Evolutionary conservation across 345 rosid species (phyloP).

Genomic region (Carallia pectinifolia): DNA sequence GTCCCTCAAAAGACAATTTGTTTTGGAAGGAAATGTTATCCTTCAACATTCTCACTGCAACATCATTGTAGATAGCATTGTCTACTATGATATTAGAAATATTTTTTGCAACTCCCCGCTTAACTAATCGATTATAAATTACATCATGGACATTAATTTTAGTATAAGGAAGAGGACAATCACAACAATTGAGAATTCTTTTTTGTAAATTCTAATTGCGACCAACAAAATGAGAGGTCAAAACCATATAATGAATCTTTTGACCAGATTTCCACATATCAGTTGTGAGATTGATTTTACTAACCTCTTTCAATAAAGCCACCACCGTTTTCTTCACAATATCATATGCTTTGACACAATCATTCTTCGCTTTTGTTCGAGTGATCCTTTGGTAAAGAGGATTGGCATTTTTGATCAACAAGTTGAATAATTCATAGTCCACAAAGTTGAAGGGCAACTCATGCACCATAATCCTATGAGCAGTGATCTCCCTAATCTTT

Average conservation of each 20-base stretch:
- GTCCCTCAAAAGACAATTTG: neutral
- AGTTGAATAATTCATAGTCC: neutral
- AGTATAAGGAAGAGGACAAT: neutral
- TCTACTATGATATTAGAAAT: neutral
- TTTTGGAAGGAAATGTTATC: neutral
- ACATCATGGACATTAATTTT: neutral
- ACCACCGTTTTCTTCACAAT: neutral
- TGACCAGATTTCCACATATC: neutral
- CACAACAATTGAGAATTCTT: neutral
- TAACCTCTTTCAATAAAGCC: neutral
- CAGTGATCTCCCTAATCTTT: neutral
- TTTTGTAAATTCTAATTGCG: neutral
- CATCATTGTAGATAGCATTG: neutral
- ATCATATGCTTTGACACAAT: neutral
- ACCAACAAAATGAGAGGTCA: constrained; percentile 3
- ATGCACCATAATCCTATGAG: neutral
- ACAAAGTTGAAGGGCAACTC: neutral
- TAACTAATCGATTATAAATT: neutral
- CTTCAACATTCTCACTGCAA: neutral
- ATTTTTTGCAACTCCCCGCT: constrained; percentile 5
- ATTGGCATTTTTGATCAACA: neutral
- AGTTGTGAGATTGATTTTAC: neutral
- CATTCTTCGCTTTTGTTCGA: neutral
- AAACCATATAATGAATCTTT: neutral
- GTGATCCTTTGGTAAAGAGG: neutral